Evolutionary conservation across 1,284 basidiomycete genomes (phyloP).

Genomic region (Boletellus deceptivus): DNA sequence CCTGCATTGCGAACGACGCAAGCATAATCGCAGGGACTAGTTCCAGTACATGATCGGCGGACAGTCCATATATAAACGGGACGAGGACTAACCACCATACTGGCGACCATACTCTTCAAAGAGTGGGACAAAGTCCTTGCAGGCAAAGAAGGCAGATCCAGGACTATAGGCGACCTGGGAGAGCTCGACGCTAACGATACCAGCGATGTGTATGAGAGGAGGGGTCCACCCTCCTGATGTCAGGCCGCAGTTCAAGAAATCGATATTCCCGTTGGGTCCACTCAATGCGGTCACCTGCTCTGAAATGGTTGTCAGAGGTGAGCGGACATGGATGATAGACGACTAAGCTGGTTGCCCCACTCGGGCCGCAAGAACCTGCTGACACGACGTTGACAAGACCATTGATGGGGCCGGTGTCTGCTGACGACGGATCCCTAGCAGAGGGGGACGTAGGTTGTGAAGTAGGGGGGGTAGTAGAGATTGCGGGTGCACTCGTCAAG

Average conservation of each 20-base stretch:
- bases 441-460: conserved; percentile 4
- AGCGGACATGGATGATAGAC: neutral
- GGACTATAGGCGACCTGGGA: conserved; percentile 46
- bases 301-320: conserved; percentile 23
- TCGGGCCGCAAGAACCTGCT: conserved; percentile 19
- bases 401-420: neutral
- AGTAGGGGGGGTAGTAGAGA: neutral
- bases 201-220: conserved; percentile 51
- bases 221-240: conserved; percentile 61
- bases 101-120: conserved; percentile 66
- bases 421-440: neutral
- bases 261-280: conserved; percentile 73
- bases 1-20: conserved; percentile 84
- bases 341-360: conserved; percentile 48
- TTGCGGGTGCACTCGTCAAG: neutral
- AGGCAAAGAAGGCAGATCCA: conserved; percentile 62
- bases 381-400: conserved; percentile 20
- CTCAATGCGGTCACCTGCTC: conserved; percentile 46
- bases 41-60: neutral
- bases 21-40: conserved; percentile 59
- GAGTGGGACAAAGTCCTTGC: conserved; percentile 50
- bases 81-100: conserved; percentile 40
- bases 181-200: conserved; percentile 56
- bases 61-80: neutral
- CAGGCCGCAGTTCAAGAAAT: conserved; percentile 82